phyloP scores from a whole-genome alignment of 495 filamentous ascomycete genomes.

The Podospora didyma region DNA sequence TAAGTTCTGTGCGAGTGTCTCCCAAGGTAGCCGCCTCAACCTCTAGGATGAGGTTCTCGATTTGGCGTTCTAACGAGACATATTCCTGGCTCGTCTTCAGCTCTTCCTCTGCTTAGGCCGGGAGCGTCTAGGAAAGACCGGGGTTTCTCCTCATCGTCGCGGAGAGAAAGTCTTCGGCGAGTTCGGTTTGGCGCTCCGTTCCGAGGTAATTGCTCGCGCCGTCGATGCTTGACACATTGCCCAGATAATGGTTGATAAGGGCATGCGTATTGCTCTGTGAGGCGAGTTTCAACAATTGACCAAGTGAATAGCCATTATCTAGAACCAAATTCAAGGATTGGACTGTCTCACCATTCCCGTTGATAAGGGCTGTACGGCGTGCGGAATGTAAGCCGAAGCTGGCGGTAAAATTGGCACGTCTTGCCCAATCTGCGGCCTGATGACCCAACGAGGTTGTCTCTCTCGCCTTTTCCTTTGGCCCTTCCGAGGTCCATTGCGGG shows the following conservation, averaged over 20 bases:
- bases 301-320: neutral
- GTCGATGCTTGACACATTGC: neutral
- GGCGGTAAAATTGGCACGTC: neutral
- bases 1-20: neutral
- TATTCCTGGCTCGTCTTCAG: neutral
- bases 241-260: neutral
- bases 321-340: neutral
- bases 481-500: neutral
- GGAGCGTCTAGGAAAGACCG: neutral
- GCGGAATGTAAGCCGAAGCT: neutral
- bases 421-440: neutral
- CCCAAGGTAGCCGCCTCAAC: neutral
- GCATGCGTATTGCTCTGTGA: neutral
- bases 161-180: neutral
- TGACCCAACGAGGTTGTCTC: neutral
- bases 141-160: neutral
- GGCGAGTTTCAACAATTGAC: neutral
- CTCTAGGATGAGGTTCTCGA: neutral
- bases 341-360: neutral
- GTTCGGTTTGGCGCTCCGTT: neutral
- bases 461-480: neutral
- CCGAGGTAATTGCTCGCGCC: neutral
- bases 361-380: neutral
- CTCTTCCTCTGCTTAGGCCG: neutral
- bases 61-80: neutral